Conservation (phyloP, 2,329 filamentous ascomycete species). For the Arthrobotrys megalospora region DNA sequence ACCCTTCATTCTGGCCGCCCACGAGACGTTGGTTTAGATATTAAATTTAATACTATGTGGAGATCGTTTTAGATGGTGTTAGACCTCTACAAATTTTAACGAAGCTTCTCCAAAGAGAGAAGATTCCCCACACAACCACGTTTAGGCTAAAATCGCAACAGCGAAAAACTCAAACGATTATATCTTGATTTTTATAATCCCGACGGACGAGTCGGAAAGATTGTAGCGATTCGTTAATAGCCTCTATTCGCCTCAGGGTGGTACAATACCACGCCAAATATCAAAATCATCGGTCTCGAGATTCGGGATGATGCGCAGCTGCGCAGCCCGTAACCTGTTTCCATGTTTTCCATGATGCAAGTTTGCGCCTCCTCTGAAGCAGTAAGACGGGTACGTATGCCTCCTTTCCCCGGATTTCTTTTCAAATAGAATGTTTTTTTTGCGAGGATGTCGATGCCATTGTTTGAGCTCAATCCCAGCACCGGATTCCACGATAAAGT, state of each 20-base stretch:
- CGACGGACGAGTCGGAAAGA: constrained; percentile 55
- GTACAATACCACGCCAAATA: neutral
- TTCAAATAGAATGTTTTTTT: constrained; percentile 20
- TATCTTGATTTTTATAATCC: constrained; percentile 48
- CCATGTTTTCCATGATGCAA: constrained; percentile 23
- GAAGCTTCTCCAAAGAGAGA: constrained; percentile 15
- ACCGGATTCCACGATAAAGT: constrained; percentile 2
- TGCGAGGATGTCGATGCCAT: constrained; percentile 32
- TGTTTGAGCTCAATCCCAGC: neutral
- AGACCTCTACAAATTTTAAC: neutral
- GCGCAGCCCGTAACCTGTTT: constrained; percentile 19
- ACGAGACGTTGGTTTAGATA: neutral
- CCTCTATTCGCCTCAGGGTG: constrained; percentile 24
- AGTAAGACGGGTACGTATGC: constrained; percentile 18
- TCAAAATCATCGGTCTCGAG: neutral
- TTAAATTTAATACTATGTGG: constrained; percentile 20
- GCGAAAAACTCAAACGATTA: constrained; percentile 36
- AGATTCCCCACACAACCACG: constrained; percentile 7
- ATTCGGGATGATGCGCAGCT: constrained; percentile 9
- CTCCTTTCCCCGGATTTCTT: constrained; percentile 50
- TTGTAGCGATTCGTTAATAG: constrained; percentile 30
- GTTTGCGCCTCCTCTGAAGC: constrained; percentile 33
- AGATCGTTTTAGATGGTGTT: constrained; percentile 29
- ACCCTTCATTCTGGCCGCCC: constrained; percentile 11
- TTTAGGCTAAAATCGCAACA: constrained; percentile 51